A percentile compares a stretch with the other conserved stretches of the same genome.
These are phyloP conservation scores for Puccinia triticina DNA, from an alignment of 1,284 basidiomycete genomes.

Conservation along the genomic window DNA sequence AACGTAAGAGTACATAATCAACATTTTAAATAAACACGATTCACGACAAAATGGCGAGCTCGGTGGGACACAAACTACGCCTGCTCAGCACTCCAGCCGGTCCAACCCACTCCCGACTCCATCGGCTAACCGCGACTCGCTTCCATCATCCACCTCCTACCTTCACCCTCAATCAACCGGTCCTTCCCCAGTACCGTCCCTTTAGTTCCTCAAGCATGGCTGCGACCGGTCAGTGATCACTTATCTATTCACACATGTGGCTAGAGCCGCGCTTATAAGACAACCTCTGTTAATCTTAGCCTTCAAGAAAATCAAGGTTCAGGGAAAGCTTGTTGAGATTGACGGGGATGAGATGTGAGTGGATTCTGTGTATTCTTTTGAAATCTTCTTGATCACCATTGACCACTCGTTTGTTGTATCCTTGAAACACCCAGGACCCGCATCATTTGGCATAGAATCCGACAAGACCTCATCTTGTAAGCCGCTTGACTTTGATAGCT, in stretches of 20 bases:
- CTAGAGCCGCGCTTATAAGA: not conserved
- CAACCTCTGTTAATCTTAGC: not conserved
- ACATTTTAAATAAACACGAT: not conserved
- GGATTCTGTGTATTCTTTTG: not conserved
- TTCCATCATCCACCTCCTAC: not conserved
- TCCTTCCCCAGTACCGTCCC: not conserved
- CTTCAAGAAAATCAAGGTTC: conserved; percentile 58
- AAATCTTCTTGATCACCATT: not conserved
- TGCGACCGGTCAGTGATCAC: conserved; percentile 2
- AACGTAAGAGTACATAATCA: no score
- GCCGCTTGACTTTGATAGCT: not conserved
- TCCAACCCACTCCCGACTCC: not conserved
- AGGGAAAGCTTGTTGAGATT: conserved; percentile 59
- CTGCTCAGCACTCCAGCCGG: not conserved
- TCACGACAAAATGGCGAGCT: not conserved
- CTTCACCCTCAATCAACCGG: not conserved
- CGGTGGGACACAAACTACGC: not conserved
- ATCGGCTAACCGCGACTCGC: not conserved
- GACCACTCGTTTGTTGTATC: not conserved
- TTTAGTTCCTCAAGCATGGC: not conserved
- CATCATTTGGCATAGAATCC: conserved; percentile 51
- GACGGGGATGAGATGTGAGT: conserved; percentile 60
- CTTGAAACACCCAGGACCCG: conserved; percentile 27
- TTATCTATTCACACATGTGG: not conserved
- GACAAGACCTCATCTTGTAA: conserved; percentile 33